Evolutionary conservation across 805 yeast genomes (phyloP).

Genomic region (Barnettozyma californica): DNA sequence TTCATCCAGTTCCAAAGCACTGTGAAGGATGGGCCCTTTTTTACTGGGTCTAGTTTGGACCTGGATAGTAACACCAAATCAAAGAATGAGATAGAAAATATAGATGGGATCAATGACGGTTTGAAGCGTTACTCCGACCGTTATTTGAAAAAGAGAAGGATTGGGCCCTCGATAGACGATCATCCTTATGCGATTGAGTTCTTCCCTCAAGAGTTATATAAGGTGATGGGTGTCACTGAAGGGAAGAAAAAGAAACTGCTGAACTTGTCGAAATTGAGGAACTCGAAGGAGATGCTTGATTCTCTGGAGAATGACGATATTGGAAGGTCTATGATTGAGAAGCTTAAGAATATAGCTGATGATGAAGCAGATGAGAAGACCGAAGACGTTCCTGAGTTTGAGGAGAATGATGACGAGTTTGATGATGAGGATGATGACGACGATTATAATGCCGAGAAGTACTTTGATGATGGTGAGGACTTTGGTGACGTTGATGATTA

Average conservation of each 20-base stretch:
- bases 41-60: slow-evolving; percentile 46
- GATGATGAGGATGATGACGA: slow-evolving; percentile 26
- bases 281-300: slow-evolving; percentile 20
- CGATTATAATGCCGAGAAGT: slow-evolving; percentile 46
- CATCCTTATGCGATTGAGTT: slow-evolving; percentile 69
- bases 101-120: slow-evolving; percentile 53
- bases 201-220: slow-evolving; percentile 74
- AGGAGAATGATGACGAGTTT: slow-evolving; percentile 51
- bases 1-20: slow-evolving; percentile 47
- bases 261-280: slow-evolving; percentile 33
- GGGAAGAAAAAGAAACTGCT: slow-evolving; percentile 46
- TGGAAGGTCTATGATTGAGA: slow-evolving; percentile 38
- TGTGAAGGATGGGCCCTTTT: slow-evolving; percentile 64
- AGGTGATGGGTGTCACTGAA: slow-evolving; percentile 60
- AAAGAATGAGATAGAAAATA: slow-evolving; percentile 27
- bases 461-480: slow-evolving; percentile 57
- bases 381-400: slow-evolving; percentile 51
- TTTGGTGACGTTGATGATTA: slow-evolving; percentile 36
- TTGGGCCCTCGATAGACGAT: slow-evolving; percentile 68
- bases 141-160: slow-evolving; percentile 63
- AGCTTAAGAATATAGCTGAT: slow-evolving; percentile 44
- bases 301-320: slow-evolving; percentile 23
- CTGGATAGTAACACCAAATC: slow-evolving; percentile 23
- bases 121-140: slow-evolving; percentile 78
- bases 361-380: slow-evolving; percentile 30